Conservation (phyloP, 2,329 filamentous ascomycete genomes). For the Geosmithia flava region DNA sequence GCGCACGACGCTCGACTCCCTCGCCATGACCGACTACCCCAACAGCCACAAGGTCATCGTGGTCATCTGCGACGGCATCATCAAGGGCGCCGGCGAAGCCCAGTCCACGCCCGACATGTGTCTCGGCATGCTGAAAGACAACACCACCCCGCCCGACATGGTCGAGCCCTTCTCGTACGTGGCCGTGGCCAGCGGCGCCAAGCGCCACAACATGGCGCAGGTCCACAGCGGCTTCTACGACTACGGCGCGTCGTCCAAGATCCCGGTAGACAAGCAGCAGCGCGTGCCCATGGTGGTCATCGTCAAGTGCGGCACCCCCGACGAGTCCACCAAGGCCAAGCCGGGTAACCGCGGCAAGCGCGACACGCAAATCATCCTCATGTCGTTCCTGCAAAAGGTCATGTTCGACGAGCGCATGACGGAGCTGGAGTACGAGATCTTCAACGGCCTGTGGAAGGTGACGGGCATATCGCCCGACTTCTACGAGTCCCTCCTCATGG, state of each 20-base stretch:
- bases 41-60: conserved; percentile 98
- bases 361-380: conserved; percentile 96
- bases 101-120: conserved; percentile 83
- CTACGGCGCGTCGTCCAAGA: conserved; percentile 69
- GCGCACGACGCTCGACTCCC: conserved; percentile 86
- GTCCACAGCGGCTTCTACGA: conserved; percentile 97
- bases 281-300: conserved; percentile 95
- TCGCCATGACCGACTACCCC: conserved; percentile 95
- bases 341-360: conserved; percentile 97
- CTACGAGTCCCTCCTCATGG: conserved; percentile 97
- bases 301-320: conserved; percentile 89
- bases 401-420: conserved; percentile 99
- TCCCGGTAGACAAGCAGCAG: conserved; percentile 81
- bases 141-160: conserved; percentile 65
- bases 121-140: conserved; percentile 89
- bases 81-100: conserved; percentile 86
- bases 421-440: conserved; percentile 98
- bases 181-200: conserved; percentile 86
- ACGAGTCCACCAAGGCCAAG: conserved; percentile 70
- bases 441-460: conserved; percentile 97
- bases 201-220: conserved; percentile 99
- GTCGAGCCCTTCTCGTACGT: conserved; percentile 92
- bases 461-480: conserved; percentile 97
- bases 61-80: conserved; percentile 92
- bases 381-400: conserved; percentile 99